Conservation (phyloP, 202 grass and related monocot species). For the Eragrostis tef region DNA sequence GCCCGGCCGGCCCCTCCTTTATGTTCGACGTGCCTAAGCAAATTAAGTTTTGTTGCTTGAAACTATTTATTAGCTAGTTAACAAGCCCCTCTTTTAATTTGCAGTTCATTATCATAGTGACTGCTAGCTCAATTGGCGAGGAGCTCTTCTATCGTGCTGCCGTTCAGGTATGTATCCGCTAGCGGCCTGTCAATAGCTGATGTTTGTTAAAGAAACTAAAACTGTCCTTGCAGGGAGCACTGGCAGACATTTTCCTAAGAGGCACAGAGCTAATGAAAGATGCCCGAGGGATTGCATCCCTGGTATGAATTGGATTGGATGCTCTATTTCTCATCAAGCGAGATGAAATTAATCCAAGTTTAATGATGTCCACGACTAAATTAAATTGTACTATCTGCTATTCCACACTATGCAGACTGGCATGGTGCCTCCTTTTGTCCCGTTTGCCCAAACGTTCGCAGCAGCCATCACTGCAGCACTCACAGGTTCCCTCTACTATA, state of each 20-base stretch:
- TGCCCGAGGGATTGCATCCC: conserved; percentile 72
- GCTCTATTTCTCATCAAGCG: not conserved
- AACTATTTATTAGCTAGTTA: no score
- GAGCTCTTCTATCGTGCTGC: conserved; percentile 92
- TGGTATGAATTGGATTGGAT: conserved; percentile 51
- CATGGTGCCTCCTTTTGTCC: conserved; percentile 80
- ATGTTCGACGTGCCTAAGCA: no score
- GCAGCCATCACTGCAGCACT: conserved; percentile 89
- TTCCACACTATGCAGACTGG: conserved; percentile 58
- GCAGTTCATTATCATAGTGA: conserved; percentile 73
- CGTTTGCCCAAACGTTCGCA: conserved; percentile 91
- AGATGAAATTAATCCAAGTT: not conserved
- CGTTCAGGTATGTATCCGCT: conserved; percentile 63
- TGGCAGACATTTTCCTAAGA: conserved; percentile 82
- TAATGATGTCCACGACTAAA: no score
- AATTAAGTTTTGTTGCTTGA: no score
- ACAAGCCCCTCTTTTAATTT: no score
- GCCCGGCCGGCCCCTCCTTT: no score
- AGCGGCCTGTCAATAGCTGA: not conserved
- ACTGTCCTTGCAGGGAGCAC: conserved; percentile 65
- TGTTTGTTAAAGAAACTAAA: not conserved
- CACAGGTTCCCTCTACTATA: conserved; percentile 85
- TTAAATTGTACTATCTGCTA: not conserved
- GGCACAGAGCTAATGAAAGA: conserved; percentile 93
- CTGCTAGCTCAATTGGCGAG: conserved; percentile 88